Base-by-base conservation (phyloP, 2,329 filamentous ascomycete species). In the Fusarium sp. region DNA sequence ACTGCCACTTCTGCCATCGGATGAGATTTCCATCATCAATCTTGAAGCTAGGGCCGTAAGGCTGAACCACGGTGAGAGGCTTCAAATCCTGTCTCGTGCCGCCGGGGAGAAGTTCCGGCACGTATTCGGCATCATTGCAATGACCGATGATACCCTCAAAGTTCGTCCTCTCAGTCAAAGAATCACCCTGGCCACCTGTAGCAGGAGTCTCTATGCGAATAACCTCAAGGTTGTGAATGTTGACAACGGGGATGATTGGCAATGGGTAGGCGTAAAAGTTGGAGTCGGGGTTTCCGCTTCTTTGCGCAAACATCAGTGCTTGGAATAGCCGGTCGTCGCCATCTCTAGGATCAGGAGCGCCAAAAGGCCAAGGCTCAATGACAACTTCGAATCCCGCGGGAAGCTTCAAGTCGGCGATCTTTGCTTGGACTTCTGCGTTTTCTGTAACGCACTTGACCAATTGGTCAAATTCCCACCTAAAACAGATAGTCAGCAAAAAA, bases 1-100 rank as follows among this genome's bases (percentile, higher is more conserved):
- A 89, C 1, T 87, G 85, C 91, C 91, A 93, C 78, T 92, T 90
- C 78, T 91, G 88, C 90, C 90, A 92, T 64, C 84, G 77, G 1
- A 90, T 77, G 5, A 82, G 74, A 69, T 85, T 85, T 59, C 47
- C 47, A 6, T 83, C 83, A 1, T 64, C 54, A 14, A 93, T 84
- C 3, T 81, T 71, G 64, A 83, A 84, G 27, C 81, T 83, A 1
- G 83, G 81, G 0, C 83, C 82, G 1, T 83, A 76, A 0, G 83
- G 83, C 68, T 84, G 83, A 16, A 79, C 70, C 1, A 84, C 78
- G 14, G 90, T 89, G 74, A 92, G 83, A 1, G 89, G 89, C 82
- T 92, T 93, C 22, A 89, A 76, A 57, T 88, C 87, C 71, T 85
- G 84, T n/a, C 88, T 79, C 2, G 82, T 82, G 2, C 86, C 85